Percentiles rank a stretch among this genome's conserved stretches.
Conservation (phyloP, 1,284 basidiomycete species). For the Trichosporon coremiiforme region DNA sequence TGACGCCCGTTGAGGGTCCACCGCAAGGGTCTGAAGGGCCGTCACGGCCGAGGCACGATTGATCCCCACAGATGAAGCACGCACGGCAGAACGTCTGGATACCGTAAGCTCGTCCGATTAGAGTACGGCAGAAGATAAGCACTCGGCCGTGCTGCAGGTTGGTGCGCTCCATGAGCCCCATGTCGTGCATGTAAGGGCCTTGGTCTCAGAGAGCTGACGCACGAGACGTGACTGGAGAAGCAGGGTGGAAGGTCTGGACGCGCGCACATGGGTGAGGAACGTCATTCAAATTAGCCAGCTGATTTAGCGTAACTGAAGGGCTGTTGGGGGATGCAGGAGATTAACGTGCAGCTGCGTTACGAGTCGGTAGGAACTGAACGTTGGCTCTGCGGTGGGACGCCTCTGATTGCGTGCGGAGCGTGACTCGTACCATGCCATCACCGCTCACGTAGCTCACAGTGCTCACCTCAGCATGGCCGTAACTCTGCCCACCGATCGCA, state of each 20-base stretch:
- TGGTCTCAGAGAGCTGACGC: background rate
- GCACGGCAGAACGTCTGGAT: background rate
- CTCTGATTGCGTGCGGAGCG: background rate
- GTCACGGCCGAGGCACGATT: slow-evolving; percentile 8
- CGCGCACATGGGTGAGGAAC: background rate
- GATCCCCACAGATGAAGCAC: slow-evolving; percentile 1
- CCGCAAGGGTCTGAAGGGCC: background rate
- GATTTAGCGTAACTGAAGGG: slow-evolving; percentile 1
- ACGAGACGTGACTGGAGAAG: background rate
- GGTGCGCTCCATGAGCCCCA: background rate
- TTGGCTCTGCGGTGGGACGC: background rate
- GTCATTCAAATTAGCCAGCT: background rate
- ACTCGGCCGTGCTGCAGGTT: background rate
- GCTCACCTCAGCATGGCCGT: background rate
- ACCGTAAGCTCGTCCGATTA: background rate
- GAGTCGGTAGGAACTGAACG: background rate
- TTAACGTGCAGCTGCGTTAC: slow-evolving; percentile 10
- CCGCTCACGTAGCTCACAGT: background rate
- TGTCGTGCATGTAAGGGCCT: background rate
- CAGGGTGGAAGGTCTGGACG: background rate
- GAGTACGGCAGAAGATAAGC: background rate
- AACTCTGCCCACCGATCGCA: background rate
- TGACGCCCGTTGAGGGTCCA: background rate
- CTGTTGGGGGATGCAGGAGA: background rate
- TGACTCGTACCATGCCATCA: slow-evolving; percentile 9